Evolutionary conservation across 306 rosid species (phyloP), one percentile per base, ranked within the genome.

Genomic region (Vachellia pachyceras): DNA sequence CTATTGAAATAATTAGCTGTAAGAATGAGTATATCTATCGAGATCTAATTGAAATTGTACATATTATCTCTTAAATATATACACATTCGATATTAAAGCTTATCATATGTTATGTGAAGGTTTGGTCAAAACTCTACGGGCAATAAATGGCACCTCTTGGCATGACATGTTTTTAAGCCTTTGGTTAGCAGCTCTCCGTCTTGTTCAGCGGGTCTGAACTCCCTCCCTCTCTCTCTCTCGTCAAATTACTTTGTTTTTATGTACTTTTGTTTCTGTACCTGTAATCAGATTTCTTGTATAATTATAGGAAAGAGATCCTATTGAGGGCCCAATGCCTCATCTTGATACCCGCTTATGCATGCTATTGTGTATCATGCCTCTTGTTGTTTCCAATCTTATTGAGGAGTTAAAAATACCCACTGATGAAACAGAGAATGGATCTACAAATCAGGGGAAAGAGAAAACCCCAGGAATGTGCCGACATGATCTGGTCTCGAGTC

Each of bases 271-370:
- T 41, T 10, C 39, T 42, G 20, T 44, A 22, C 12, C 47, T 7
- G 3, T 44, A 52, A 33, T 54, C 65, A 76, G 42, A 60, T 5
- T 64, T 14, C 69, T 47, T 15, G 41, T 84, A 63, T 76, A 3
- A 75, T 82, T 72, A 33, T 74, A 93, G 99, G 99, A 93, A 90
- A 93, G 99, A 86, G 96, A 92, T 76, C 97, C 97, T 22, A 93
- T 93, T 74, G 98, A 95, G 78, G 99, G 99, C n/a, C 99, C 99
- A 18, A 86, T 95, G 91, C 98, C 99, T 75, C 97, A 85, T 85
- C 87, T 95, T 12, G 99, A 95, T 81, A 87, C 98, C 66, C 97
- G 99, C 72, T 83, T 95, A 81, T 91, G 94, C 97, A 90, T 92
- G 87, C 89, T 95, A 58, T 84, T 95, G 79, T 91, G 97, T 55